These are phyloP conservation scores for Nigrospora osmanthi DNA, from an alignment of 2,329 filamentous ascomycete genomes.

Conservation along the genomic window DNA sequence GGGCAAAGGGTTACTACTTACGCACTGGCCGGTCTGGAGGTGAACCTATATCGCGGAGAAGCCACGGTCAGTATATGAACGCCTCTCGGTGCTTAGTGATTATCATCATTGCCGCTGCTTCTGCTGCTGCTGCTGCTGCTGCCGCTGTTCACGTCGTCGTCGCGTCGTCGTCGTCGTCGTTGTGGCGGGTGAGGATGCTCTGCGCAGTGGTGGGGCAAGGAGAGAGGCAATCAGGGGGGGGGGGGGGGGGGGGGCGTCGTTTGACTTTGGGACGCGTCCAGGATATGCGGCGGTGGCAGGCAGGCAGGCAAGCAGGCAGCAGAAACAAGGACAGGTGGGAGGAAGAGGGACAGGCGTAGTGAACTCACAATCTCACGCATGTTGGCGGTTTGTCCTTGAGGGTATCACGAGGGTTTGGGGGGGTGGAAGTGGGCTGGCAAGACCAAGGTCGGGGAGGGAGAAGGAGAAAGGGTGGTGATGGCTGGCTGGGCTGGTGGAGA, in stretches of 20 bases:
- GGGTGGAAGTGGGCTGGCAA: slow-evolving; percentile 15
- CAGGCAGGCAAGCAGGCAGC: no score
- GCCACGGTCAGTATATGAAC: slow-evolving; percentile 40
- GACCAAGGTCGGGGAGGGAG: slow-evolving; percentile 7
- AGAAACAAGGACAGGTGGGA: slow-evolving; percentile 12
- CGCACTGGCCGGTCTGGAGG: slow-evolving; percentile 99
- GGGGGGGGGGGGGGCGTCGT: not conserved
- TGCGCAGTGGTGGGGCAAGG: not conserved
- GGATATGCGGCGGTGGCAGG: slow-evolving; percentile 1
- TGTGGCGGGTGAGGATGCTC: no score
- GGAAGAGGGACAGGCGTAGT: slow-evolving; percentile 5
- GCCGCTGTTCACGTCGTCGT: no score
- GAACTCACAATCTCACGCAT: slow-evolving; percentile 69
- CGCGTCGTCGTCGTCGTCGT: no score
- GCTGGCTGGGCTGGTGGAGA: not conserved
- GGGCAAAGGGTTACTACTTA: slow-evolving; percentile 43
- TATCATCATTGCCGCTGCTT: not conserved
- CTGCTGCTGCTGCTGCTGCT: no score
- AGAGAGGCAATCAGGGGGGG: not conserved
- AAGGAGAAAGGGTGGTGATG: slow-evolving; percentile 1
- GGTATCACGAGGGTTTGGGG: slow-evolving; percentile 9
- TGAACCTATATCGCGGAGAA: slow-evolving; percentile 69
- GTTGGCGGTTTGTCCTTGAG: slow-evolving; percentile 32
- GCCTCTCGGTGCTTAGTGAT: not conserved
- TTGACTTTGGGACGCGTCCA: slow-evolving; percentile 28